Percentiles rank a stretch among this genome's conserved stretches.
phyloP scores from a whole-genome alignment of 805 yeast genomes.

The Torulaspora microellipsoides region DNA sequence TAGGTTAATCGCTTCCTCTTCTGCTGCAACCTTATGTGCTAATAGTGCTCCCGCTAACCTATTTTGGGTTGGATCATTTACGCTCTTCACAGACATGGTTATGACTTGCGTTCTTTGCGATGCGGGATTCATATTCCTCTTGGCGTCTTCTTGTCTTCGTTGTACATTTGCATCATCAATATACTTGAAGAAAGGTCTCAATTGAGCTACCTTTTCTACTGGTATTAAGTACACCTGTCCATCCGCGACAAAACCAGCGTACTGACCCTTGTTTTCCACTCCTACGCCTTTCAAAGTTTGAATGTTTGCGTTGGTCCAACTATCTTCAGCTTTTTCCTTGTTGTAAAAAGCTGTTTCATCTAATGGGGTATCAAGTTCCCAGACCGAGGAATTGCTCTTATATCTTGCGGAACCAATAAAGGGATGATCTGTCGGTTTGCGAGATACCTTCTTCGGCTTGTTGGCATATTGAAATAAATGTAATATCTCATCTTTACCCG shows the following conservation, averaged over 20 bases:
- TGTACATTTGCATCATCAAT: slow-evolving; percentile 56
- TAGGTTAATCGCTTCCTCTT: slow-evolving; percentile 45
- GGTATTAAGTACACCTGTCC: slow-evolving; percentile 61
- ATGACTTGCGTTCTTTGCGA: slow-evolving; percentile 55
- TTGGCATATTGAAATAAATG: slow-evolving; percentile 55
- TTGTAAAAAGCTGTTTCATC: slow-evolving; percentile 68
- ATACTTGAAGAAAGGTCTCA: slow-evolving; percentile 77
- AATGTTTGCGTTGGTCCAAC: slow-evolving; percentile 56
- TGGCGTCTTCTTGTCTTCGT: slow-evolving; percentile 41
- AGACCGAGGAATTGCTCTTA: slow-evolving; percentile 56
- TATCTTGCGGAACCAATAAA: slow-evolving; percentile 44
- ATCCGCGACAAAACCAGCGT: slow-evolving; percentile 41
- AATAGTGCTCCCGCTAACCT: slow-evolving; percentile 66
- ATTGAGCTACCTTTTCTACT: slow-evolving; percentile 62
- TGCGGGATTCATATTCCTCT: slow-evolving; percentile 36
- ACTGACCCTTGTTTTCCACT: slow-evolving; percentile 48
- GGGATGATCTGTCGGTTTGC: slow-evolving; percentile 33
- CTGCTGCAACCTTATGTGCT: slow-evolving; percentile 59
- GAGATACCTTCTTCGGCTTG: slow-evolving; percentile 27
- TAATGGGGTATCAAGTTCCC: slow-evolving; percentile 76
- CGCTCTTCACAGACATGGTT: slow-evolving; percentile 69
- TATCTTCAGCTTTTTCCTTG: slow-evolving; percentile 48
- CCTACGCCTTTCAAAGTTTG: slow-evolving; percentile 74
- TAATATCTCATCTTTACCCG: slow-evolving; percentile 33
- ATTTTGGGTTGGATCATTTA: slow-evolving; percentile 51